Conservation (phyloP, 1,284 basidiomycete genomes). For the Sutorius eximius region DNA sequence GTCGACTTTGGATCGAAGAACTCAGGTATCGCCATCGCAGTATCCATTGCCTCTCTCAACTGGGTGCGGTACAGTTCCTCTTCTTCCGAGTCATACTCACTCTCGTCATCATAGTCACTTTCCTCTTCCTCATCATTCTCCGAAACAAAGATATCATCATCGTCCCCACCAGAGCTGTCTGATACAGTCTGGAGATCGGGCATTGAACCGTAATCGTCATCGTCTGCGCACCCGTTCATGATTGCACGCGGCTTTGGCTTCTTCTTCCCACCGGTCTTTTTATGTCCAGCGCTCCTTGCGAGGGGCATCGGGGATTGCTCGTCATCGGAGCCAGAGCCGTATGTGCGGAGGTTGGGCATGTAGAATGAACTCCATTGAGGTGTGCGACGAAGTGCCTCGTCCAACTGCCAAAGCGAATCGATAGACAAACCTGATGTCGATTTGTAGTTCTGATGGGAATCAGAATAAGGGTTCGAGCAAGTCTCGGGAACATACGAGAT, state of each 20-base stretch:
- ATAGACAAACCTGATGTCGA: constrained; percentile 49
- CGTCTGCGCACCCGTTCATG: constrained; percentile 41
- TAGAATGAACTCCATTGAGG: constrained; percentile 62
- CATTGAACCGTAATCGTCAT: constrained; percentile 53
- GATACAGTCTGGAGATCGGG: constrained; percentile 63
- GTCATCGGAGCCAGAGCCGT: constrained; percentile 23
- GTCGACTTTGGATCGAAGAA: constrained; percentile 48
- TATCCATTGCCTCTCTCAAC: constrained; percentile 69
- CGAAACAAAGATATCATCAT: constrained; percentile 32
- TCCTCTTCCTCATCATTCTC: constrained; percentile 41
- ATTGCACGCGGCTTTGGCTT: constrained; percentile 47
- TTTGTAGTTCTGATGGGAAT: constrained; percentile 55
- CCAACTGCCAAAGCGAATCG: constrained; percentile 63
- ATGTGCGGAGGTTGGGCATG: constrained; percentile 28
- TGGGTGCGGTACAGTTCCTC: constrained; percentile 63
- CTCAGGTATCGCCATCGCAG: constrained; percentile 54
- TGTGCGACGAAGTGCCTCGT: constrained; percentile 48
- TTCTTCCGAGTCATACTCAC: constrained; percentile 63
- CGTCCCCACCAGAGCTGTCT: constrained; percentile 48
- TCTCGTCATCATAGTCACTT: constrained; percentile 44
- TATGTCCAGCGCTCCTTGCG: constrained; percentile 26
- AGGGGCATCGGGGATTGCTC: constrained; percentile 7
- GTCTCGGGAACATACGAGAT: constrained; percentile 43
- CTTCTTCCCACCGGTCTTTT: constrained; percentile 28
- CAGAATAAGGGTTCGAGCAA: neutral